Evolutionary conservation across 371 early-diverging fungal genomes (phyloP).

Genomic region (Syncephalastrum racemosum): DNA sequence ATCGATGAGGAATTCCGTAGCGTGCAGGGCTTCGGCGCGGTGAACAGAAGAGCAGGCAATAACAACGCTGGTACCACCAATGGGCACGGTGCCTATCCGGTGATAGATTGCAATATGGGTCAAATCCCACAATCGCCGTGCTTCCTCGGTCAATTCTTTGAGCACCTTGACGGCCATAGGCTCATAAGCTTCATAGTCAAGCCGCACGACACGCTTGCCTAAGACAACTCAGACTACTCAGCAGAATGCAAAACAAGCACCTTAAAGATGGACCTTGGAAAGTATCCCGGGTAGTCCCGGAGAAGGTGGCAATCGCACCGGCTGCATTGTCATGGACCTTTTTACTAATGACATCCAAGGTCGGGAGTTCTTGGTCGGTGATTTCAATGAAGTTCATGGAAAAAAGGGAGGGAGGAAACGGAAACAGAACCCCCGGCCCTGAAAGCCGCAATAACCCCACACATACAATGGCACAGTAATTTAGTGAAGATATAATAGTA

Average conservation of each 20-base stretch:
- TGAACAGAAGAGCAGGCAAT: conserved; percentile 81
- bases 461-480: no score
- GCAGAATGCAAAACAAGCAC: not conserved
- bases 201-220: conserved; percentile 67
- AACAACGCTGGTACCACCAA: conserved; percentile 79
- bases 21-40: conserved; percentile 72
- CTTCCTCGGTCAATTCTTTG: conserved; percentile 51
- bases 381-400: conserved; percentile 45
- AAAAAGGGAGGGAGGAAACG: no score
- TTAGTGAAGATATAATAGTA: no score
- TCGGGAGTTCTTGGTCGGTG: conserved; percentile 42
- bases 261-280: conserved; percentile 64
- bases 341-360: conserved; percentile 47
- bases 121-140: conserved; percentile 67
- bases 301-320: conserved; percentile 84
- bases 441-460: no score
- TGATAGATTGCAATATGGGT: conserved; percentile 72
- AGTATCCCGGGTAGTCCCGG: conserved; percentile 81
- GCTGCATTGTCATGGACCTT: conserved; percentile 65
- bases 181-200: conserved; percentile 83
- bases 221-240: not conserved
- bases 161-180: conserved; percentile 80
- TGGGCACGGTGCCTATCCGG: conserved; percentile 75
- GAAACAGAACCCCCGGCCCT: no score
- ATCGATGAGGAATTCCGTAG: conserved; percentile 81